A percentile compares a stretch with the other conserved stretches of the same genome.
These are phyloP conservation scores for Astrothelium macrocarpum DNA, from an alignment of 495 filamentous ascomycete species.

Conservation along the genomic window DNA sequence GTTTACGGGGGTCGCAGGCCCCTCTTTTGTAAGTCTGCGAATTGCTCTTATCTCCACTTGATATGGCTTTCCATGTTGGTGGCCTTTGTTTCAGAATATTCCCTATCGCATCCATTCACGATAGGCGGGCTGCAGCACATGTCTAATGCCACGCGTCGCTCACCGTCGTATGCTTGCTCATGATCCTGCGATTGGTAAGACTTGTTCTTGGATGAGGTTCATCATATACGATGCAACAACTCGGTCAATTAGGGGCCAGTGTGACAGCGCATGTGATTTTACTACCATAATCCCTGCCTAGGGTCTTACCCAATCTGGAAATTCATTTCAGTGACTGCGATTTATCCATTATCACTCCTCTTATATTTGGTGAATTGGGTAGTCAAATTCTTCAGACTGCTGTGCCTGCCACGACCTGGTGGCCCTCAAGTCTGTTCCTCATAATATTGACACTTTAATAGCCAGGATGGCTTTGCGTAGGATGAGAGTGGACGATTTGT, in stretches of 20 bases:
- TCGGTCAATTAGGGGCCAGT: no score
- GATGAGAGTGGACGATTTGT: slow-evolving; percentile 62
- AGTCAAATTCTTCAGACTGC: not conserved
- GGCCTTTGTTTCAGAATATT: not conserved
- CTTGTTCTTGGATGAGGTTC: no score
- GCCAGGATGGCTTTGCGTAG: slow-evolving; percentile 41
- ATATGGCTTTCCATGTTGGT: not conserved
- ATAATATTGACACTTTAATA: no score
- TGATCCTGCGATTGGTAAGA: no score
- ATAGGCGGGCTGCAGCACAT: no score
- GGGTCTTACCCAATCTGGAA: not conserved
- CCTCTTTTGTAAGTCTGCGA: not conserved
- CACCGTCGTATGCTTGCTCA: no score
- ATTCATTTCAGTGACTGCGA: not conserved
- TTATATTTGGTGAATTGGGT: not conserved
- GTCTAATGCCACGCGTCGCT: no score
- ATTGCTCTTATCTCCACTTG: not conserved
- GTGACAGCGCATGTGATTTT: not conserved
- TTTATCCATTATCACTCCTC: not conserved
- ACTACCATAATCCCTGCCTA: not conserved
- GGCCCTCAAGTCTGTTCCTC: no score
- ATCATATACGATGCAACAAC: no score
- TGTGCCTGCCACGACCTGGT: no score
- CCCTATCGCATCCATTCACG: not conserved
- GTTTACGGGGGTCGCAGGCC: not conserved